These are phyloP conservation scores for Polytrichum formosum DNA, from an alignment of 225 moss, liverwort and hornwort species.

Conservation along the genomic window DNA sequence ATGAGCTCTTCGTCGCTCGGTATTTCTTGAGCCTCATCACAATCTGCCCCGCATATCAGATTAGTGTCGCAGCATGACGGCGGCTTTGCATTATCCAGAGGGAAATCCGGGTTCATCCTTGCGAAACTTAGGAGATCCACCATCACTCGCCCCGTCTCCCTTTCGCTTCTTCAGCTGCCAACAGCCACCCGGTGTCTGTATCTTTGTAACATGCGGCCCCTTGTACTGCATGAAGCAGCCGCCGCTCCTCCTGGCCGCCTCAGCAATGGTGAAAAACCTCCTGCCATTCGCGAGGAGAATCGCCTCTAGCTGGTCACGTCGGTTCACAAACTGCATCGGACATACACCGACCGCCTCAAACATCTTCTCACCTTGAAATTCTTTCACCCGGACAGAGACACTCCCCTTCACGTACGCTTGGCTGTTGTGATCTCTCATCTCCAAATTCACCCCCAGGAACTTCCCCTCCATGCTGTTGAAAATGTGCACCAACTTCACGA, in stretches of 20 bases:
- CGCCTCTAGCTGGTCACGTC: constrained; percentile 14
- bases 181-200: not conserved
- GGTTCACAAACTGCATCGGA: constrained; percentile 27
- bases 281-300: constrained; percentile 46
- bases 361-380: constrained; percentile 36
- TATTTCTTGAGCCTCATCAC: constrained; percentile 8
- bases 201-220: constrained; percentile 15
- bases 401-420: constrained; percentile 28
- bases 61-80: constrained; percentile 14
- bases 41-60: not conserved
- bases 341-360: constrained; percentile 35
- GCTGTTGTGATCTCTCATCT: constrained; percentile 47
- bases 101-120: constrained; percentile 55
- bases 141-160: constrained; percentile 63
- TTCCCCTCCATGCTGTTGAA: not conserved
- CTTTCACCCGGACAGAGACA: not conserved
- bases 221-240: constrained; percentile 37
- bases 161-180: constrained; percentile 43
- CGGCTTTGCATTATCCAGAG: constrained; percentile 39
- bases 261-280: constrained; percentile 24
- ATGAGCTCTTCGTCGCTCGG: constrained; percentile 43
- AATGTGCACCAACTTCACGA: constrained; percentile 15
- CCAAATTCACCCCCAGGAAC: constrained; percentile 9
- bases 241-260: constrained; percentile 7
- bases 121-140: constrained; percentile 61